Evolutionary conservation across 768 basidiomycete species (phyloP).

Genomic region (Russula griseocarnosa): DNA sequence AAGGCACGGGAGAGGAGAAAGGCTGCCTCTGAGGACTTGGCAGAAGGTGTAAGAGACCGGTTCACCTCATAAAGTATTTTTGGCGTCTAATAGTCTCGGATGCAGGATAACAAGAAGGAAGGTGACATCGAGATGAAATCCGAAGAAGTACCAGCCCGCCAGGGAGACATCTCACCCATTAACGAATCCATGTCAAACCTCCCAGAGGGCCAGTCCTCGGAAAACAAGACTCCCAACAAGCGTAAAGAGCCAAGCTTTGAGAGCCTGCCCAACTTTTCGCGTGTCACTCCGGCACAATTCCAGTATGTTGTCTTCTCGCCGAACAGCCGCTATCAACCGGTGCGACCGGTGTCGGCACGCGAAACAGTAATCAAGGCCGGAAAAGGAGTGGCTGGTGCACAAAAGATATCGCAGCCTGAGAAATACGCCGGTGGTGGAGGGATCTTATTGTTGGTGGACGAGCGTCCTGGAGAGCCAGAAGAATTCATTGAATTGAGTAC

Average conservation of each 20-base stretch:
- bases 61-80: neutral
- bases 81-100: constrained; percentile 47
- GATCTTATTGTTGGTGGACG: constrained; percentile 79
- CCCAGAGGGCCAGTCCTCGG: constrained; percentile 41
- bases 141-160: constrained; percentile 47
- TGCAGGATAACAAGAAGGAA: constrained; percentile 51
- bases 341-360: constrained; percentile 66
- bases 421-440: constrained; percentile 79
- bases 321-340: constrained; percentile 81
- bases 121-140: constrained; percentile 77
- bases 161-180: constrained; percentile 55
- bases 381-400: constrained; percentile 31
- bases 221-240: constrained; percentile 42
- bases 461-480: constrained; percentile 60
- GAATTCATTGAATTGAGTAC: constrained; percentile 66
- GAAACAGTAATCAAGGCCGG: constrained; percentile 26
- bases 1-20: constrained; percentile 93
- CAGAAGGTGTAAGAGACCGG: constrained; percentile 69
- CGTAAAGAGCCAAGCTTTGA: constrained; percentile 81
- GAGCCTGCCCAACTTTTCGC: constrained; percentile 78
- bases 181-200: constrained; percentile 51
- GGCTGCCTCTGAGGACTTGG: constrained; percentile 73
- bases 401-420: constrained; percentile 43
- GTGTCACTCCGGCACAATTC: constrained; percentile 87
- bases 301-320: constrained; percentile 78